A percentile compares a stretch with the other conserved stretches of the same genome.
Evolutionary conservation across 1,139 yeast genomes (phyloP).

Genomic region (Kurtzmaniella quercitrusa): DNA sequence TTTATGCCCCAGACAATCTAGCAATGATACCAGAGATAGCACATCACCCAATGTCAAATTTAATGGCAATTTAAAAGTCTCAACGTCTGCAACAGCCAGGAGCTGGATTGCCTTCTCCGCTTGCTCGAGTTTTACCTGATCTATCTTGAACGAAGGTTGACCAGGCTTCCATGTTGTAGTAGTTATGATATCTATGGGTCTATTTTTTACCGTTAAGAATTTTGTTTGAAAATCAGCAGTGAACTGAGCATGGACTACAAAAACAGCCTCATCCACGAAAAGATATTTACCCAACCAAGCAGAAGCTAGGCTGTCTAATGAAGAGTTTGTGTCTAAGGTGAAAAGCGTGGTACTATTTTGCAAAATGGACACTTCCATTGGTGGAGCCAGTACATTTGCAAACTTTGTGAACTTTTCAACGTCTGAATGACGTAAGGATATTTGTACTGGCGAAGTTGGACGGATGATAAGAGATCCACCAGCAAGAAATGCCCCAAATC

Average conservation of each 20-base stretch:
- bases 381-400: constrained; percentile 23
- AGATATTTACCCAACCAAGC: constrained; percentile 3
- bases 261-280: constrained; percentile 2
- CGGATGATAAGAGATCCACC: constrained; percentile 20
- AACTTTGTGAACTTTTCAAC: constrained; percentile 17
- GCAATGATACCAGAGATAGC: constrained; percentile 24
- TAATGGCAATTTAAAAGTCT: not conserved
- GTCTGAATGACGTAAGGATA: constrained; percentile 19
- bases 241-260: constrained; percentile 6
- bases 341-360: constrained; percentile 20
- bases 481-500: constrained; percentile 16
- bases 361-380: constrained; percentile 17
- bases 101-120: not conserved
- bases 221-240: constrained; percentile 4
- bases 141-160: not conserved
- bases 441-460: constrained; percentile 19
- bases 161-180: constrained; percentile 1
- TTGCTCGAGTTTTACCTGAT: not conserved
- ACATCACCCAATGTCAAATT: constrained; percentile 15
- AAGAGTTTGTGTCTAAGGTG: constrained; percentile 22
- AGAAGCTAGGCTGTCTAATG: not conserved
- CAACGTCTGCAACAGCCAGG: not conserved
- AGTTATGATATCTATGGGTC: constrained; percentile 3
- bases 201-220: constrained; percentile 1
- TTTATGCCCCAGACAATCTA: constrained; percentile 19